Evolutionary conservation across 805 yeast genomes (phyloP).

Genomic region (Ogataea pilisensis): DNA sequence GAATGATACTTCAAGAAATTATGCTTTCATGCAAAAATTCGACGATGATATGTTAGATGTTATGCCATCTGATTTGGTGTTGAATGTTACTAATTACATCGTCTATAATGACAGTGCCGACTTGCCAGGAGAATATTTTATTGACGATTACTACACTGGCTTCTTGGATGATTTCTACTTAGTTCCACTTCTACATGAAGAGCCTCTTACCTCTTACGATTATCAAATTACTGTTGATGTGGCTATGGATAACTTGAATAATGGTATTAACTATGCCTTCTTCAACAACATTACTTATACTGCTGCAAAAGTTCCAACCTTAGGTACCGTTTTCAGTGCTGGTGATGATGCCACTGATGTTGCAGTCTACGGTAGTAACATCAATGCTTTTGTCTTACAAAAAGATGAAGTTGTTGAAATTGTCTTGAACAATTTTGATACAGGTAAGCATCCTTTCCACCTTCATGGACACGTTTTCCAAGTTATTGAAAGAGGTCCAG

Average conservation of each 20-base stretch:
- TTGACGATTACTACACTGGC: slow-evolving; percentile 43
- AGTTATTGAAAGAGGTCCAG: slow-evolving; percentile 66
- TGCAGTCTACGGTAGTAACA: slow-evolving; percentile 70
- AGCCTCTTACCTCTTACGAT: slow-evolving; percentile 63
- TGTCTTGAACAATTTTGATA: slow-evolving; percentile 78
- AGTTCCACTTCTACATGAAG: slow-evolving; percentile 55
- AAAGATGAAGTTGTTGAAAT: slow-evolving; percentile 70
- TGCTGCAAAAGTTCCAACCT: slow-evolving; percentile 80
- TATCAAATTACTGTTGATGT: slow-evolving; percentile 66
- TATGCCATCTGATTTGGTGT: slow-evolving; percentile 56
- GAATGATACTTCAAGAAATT: slow-evolving; percentile 56
- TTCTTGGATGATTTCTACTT: slow-evolving; percentile 77
- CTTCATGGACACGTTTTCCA: slow-evolving; percentile 94
- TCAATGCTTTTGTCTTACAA: slow-evolving; percentile 68
- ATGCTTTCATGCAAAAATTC: slow-evolving; percentile 74
- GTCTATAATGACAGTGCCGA: slow-evolving; percentile 41
- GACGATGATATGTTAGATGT: slow-evolving; percentile 83
- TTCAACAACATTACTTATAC: slow-evolving; percentile 82
- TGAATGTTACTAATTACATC: slow-evolving; percentile 75
- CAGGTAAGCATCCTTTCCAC: slow-evolving; percentile 97
- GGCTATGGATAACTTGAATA: slow-evolving; percentile 73
- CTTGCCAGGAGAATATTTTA: slow-evolving; percentile 39
- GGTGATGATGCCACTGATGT: slow-evolving; percentile 55
- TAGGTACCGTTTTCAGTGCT: slow-evolving; percentile 73
- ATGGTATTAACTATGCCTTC: slow-evolving; percentile 95